phyloP scores from a whole-genome alignment of 345 rosid species.

The Acer campestre region DNA sequence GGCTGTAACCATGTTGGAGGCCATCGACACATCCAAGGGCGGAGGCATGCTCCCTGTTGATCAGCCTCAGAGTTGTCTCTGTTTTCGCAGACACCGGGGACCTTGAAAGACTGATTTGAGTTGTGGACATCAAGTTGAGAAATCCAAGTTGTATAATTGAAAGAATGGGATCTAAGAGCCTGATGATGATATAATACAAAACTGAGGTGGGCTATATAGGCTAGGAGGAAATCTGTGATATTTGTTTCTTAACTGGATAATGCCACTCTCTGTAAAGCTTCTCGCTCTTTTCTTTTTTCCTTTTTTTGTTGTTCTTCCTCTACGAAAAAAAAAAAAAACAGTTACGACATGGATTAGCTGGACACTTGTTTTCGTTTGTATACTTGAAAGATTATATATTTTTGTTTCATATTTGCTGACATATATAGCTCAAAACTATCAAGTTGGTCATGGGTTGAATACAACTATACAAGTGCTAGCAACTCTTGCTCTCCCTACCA shows the following conservation, averaged over 20 bases:
- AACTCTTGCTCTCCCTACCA: too few species aligned
- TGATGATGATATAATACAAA: conserved; percentile 12
- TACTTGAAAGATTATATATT: too few species aligned
- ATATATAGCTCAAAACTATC: too few species aligned
- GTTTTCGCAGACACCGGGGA: conserved; percentile 75
- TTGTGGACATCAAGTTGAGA: conserved; percentile 18
- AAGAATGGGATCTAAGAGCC: conserved; percentile 21
- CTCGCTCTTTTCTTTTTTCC: neutral
- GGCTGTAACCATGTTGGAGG: conserved; percentile 83
- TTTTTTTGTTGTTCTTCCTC: too few species aligned
- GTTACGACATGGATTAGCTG: conserved; percentile 7
- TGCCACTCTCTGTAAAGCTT: conserved; percentile 32
- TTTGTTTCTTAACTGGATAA: conserved; percentile 15
- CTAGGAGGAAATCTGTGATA: conserved; percentile 19
- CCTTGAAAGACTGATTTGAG: conserved; percentile 45
- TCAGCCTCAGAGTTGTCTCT: conserved; percentile 83
- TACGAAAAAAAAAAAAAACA: neutral
- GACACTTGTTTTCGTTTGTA: neutral
- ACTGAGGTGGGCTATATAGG: conserved; percentile 20
- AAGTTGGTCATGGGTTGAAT: neutral
- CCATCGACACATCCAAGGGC: conserved; percentile 87
- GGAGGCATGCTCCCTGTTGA: conserved; percentile 95
- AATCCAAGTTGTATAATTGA: conserved; percentile 22
- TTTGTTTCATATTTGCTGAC: too few species aligned
- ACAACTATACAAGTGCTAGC: neutral